Evolutionary conservation across 2,329 filamentous ascomycete genomes (phyloP).

Genomic region (Penicillium sp.): DNA sequence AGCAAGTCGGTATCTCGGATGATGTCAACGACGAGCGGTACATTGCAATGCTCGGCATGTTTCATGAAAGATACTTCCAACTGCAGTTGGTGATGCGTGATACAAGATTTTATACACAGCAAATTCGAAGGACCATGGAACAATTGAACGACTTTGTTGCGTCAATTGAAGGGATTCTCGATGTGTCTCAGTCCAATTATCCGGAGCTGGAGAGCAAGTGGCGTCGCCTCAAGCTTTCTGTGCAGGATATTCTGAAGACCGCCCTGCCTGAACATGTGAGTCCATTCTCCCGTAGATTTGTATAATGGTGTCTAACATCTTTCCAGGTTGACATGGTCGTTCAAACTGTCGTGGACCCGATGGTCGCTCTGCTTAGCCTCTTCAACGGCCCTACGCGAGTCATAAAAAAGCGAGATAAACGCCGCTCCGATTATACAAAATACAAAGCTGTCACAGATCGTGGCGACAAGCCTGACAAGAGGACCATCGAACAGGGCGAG

Average conservation of each 20-base stretch:
- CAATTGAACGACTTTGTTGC: conserved; percentile 77
- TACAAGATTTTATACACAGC: conserved; percentile 87
- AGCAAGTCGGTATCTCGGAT: conserved; percentile 62
- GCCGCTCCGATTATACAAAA: conserved; percentile 83
- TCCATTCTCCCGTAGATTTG: conserved; percentile 1
- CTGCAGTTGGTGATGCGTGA: conserved; percentile 90
- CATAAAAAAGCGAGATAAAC: conserved; percentile 92
- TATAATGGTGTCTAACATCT: conserved; percentile 6
- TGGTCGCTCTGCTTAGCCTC: conserved; percentile 72
- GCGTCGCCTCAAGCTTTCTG: conserved; percentile 83
- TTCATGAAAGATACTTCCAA: conserved; percentile 89
- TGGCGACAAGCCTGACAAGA: conserved; percentile 83
- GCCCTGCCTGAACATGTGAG: conserved; percentile 78
- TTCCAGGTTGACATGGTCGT: conserved; percentile 62
- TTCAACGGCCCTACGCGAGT: conserved; percentile 81
- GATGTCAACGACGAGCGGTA: conserved; percentile 79
- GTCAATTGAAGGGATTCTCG: conserved; percentile 79
- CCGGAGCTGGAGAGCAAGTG: conserved; percentile 91
- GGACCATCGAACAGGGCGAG: conserved; percentile 77
- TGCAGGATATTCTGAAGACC: conserved; percentile 79
- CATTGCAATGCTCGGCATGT: conserved; percentile 72
- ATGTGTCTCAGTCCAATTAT: conserved; percentile 64
- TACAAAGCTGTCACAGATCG: conserved; percentile 72
- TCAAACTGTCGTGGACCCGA: conserved; percentile 80
- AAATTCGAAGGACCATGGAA: conserved; percentile 73